These are phyloP conservation scores for Lachancea meyersii DNA, from an alignment of 805 yeast species.

Conservation along the genomic window DNA sequence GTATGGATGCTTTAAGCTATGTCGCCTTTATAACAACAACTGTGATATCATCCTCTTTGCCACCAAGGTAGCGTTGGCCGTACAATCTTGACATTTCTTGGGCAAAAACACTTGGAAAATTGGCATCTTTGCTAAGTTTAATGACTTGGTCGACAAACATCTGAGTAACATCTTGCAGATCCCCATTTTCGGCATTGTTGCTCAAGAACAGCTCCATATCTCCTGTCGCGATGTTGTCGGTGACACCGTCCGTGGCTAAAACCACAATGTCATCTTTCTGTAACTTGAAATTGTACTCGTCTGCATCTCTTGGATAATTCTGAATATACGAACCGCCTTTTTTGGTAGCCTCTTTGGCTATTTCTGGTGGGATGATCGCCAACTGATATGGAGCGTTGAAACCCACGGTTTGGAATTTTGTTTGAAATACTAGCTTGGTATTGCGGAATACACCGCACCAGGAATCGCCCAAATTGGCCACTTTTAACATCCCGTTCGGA, in stretches of 20 bases:
- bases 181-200: slow-evolving; percentile 37
- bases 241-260: slow-evolving; percentile 90
- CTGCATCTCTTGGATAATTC: slow-evolving; percentile 66
- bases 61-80: slow-evolving; percentile 73
- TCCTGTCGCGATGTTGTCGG: slow-evolving; percentile 70
- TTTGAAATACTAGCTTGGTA: slow-evolving; percentile 52
- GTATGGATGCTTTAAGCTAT: neutral
- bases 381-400: slow-evolving; percentile 92
- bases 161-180: slow-evolving; percentile 44
- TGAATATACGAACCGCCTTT: slow-evolving; percentile 60
- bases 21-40: slow-evolving; percentile 62
- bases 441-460: slow-evolving; percentile 85
- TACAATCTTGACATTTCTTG: slow-evolving; percentile 63
- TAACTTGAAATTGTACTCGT: slow-evolving; percentile 57
- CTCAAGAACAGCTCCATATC: slow-evolving; percentile 66
- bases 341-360: slow-evolving; percentile 46
- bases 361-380: slow-evolving; percentile 68
- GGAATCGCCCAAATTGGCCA: slow-evolving; percentile 89
- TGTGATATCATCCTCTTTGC: slow-evolving; percentile 94
- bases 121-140: slow-evolving; percentile 61
- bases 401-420: slow-evolving; percentile 74
- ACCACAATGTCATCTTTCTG: slow-evolving; percentile 68
- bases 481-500: slow-evolving; percentile 45
- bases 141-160: slow-evolving; percentile 62
- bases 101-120: slow-evolving; percentile 79